Evolutionary conservation across 768 basidiomycete genomes (phyloP).

Genomic region (Termitomyces sp.): DNA sequence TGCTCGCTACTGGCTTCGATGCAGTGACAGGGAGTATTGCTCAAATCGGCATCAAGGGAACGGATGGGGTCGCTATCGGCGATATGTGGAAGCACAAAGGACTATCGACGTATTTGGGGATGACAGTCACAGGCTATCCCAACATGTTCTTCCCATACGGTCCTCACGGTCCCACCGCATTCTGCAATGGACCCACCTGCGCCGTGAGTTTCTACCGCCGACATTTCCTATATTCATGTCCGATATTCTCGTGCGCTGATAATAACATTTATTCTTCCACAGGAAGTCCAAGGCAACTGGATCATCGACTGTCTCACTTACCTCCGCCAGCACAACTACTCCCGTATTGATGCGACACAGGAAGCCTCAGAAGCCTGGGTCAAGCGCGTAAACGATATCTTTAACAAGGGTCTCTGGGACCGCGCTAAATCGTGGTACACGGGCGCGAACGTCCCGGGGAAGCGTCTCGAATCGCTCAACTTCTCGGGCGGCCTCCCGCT

Average conservation of each 20-base stretch:
- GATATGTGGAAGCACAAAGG: conserved; percentile 19
- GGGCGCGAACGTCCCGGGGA: no score
- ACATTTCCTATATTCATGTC: no score
- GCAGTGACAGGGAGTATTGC: conserved; percentile 20
- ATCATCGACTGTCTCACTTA: conserved; percentile 16
- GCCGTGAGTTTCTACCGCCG: conserved; percentile 2
- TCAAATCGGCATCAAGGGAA: conserved; percentile 18
- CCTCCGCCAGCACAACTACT: no score
- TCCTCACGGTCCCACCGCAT: conserved; percentile 20
- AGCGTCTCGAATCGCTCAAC: conserved; percentile 16
- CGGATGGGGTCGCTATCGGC: conserved; percentile 3
- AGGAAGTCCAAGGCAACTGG: conserved; percentile 23
- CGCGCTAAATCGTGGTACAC: conserved; percentile 22
- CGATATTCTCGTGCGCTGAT: no score
- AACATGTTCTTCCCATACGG: conserved; percentile 24
- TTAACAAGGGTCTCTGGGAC: conserved; percentile 8
- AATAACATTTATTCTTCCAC: not conserved
- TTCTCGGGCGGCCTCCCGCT: conserved; percentile 18
- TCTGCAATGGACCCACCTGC: conserved; percentile 20
- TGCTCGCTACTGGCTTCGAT: no score
- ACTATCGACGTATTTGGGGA: no score
- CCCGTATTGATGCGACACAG: conserved; percentile 4
- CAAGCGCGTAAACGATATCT: conserved; percentile 11
- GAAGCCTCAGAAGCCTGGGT: conserved; percentile 13
- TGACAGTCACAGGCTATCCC: conserved; percentile 15